phyloP scores from a whole-genome alignment of 2,329 filamentous ascomycete species.

The Aschersonia sp. region DNA sequence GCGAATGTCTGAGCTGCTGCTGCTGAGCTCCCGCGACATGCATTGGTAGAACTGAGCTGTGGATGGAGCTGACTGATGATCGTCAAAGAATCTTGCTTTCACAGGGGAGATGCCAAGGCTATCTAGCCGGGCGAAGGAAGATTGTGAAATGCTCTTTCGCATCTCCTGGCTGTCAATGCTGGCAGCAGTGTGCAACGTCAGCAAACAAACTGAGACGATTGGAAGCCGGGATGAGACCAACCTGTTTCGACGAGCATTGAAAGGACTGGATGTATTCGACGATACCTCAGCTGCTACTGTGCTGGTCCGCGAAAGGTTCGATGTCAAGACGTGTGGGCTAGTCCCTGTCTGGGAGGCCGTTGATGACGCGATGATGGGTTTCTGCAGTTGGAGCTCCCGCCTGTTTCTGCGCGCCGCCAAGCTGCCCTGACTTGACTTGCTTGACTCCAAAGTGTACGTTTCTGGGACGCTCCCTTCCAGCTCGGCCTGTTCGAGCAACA shows the following conservation, averaged over 20 bases:
- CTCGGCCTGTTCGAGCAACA: not conserved
- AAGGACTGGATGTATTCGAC: not conserved
- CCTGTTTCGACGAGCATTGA: not conserved
- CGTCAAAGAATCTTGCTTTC: not conserved
- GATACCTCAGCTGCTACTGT: not conserved
- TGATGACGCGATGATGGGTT: not conserved
- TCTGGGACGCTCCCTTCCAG: not conserved
- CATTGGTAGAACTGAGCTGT: slow-evolving; percentile 6
- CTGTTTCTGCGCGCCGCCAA: slow-evolving; percentile 1
- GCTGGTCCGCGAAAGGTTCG: not conserved
- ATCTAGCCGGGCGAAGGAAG: not conserved
- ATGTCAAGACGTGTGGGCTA: not conserved
- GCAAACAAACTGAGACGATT: not conserved
- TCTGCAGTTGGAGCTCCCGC: not conserved
- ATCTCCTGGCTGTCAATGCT: not conserved
- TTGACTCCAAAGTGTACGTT: not conserved
- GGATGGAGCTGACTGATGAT: slow-evolving; percentile 6
- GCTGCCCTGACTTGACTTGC: not conserved
- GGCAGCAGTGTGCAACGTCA: not conserved
- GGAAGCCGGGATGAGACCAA: not conserved
- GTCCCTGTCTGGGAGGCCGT: not conserved
- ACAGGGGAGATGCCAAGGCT: not conserved
- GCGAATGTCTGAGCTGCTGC: not conserved
- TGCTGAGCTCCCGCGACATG: not conserved
- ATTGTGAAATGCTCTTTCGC: not conserved